These are phyloP conservation scores for Schizopora paradoxa DNA, from an alignment of 1,284 basidiomycete species.

Conservation along the genomic window DNA sequence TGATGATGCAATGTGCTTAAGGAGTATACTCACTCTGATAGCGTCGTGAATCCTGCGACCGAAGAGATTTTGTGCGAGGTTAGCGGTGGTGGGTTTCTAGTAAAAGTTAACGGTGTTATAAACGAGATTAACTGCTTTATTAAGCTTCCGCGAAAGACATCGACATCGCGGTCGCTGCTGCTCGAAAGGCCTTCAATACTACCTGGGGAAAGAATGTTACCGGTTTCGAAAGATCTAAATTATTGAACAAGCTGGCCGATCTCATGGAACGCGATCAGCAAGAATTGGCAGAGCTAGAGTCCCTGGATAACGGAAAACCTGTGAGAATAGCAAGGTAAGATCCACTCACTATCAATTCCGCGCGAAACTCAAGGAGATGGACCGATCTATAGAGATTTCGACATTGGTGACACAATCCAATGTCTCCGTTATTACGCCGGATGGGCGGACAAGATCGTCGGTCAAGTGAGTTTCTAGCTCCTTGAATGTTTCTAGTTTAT, in stretches of 20 bases:
- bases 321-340: slow-evolving; percentile 65
- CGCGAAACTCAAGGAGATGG: slow-evolving; percentile 2
- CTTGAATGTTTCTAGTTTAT: neutral
- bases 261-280: slow-evolving; percentile 84
- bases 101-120: neutral
- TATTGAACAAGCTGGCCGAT: slow-evolving; percentile 86
- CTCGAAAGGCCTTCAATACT: slow-evolving; percentile 79
- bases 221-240: slow-evolving; percentile 72
- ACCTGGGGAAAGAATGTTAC: slow-evolving; percentile 89
- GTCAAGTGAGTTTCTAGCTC: slow-evolving; percentile 36
- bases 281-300: slow-evolving; percentile 73
- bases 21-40: too few species aligned
- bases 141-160: slow-evolving; percentile 75
- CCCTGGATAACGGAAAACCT: slow-evolving; percentile 83
- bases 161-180: slow-evolving; percentile 77
- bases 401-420: slow-evolving; percentile 77
- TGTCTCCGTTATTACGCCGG: slow-evolving; percentile 81
- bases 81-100: slow-evolving; percentile 47
- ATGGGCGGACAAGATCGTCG: slow-evolving; percentile 52
- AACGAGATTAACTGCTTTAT: slow-evolving; percentile 13
- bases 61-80: slow-evolving; percentile 67
- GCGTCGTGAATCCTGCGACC: slow-evolving; percentile 68
- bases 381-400: slow-evolving; percentile 58
- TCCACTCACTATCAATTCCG: neutral
- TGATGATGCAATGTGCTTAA: too few species aligned